Base-by-base conservation (phyloP, 2,329 filamentous ascomycete genomes). In the Pyricularia pennisetigena region DNA sequence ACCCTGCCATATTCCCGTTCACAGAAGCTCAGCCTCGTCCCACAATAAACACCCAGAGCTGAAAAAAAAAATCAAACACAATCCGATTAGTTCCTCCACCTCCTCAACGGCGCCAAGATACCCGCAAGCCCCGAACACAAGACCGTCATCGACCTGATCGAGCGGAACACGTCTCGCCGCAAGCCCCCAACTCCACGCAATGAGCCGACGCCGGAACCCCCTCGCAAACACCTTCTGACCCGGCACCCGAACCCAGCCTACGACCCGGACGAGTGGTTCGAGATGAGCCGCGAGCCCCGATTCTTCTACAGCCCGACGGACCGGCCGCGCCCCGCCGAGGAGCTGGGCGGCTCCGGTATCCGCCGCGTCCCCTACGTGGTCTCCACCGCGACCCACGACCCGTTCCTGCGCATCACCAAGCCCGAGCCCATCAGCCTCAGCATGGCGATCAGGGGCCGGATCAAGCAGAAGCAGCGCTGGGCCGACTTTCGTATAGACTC, bases 321-420 rank as follows among this genome's bases (percentile, higher is more conserved):
- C 9, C 81, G 81, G 1, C 85, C 86, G 2, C 80, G 79, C 0
- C 86, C 87, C 0, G 78, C 79, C 2, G 72, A 78, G 2, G 75
- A 80, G 26, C 79, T 91, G 1, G 77, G 78, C 14, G 84, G 83
- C 10, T 78, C 77, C 7, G 76, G 75, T 0, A 73, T 73, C 16
- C 83, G 89, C 26, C 81, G 84, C 64, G 81, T 92, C 2, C 91
- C 91, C 0, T 78, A 79, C 1, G 74, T 92, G 1, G 75, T 74
- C 54, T 79, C 84, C 35, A 82, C 84, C 4, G 82, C 87, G 2
- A 80, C 82, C 59, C 82, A 82, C 29, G 77, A 88, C 28, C 86
- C 90, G 0, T 90, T 93, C 73, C 76, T 94, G 30, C 86, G 91
- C 49, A 77, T 89, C 63, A 82, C 80, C 70, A 91, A 90, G 75